Percentiles rank a stretch among this genome's conserved stretches.
phyloP scores from a whole-genome alignment of 2,329 filamentous ascomycete genomes.

The Boeremia exigua region DNA sequence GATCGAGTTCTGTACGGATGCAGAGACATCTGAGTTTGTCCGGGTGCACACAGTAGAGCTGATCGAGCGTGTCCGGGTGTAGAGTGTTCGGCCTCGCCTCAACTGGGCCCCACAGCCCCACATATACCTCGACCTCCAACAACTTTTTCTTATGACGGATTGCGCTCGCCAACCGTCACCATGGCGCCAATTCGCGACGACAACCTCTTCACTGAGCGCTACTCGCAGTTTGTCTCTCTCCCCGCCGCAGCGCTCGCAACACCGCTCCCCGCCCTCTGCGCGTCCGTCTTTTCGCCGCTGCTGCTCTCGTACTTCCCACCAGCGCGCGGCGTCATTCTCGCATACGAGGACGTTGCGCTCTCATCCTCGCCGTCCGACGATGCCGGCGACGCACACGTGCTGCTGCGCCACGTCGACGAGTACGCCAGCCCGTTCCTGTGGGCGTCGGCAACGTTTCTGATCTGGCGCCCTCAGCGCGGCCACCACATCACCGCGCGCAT shows the following conservation, averaged over 20 bases:
- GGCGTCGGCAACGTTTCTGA: conserved; percentile 83
- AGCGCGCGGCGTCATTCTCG: conserved; percentile 75
- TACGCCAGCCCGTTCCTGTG: conserved; percentile 87
- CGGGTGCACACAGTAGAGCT: too few relatives aligned
- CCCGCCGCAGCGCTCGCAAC: conserved; percentile 73
- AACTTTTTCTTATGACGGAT: conserved; percentile 33
- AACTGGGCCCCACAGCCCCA: not conserved
- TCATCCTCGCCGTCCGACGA: conserved; percentile 58
- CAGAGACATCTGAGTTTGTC: too few relatives aligned
- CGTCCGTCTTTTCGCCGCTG: conserved; percentile 76
- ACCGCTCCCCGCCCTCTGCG: conserved; percentile 72
- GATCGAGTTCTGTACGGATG: too few relatives aligned
- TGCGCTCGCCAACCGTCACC: conserved; percentile 7
- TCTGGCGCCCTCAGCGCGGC: conserved; percentile 79
- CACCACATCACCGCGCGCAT: conserved; percentile 79
- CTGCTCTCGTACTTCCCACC: conserved; percentile 78
- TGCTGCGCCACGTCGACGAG: conserved; percentile 59
- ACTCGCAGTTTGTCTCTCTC: conserved; percentile 80
- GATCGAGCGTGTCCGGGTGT: too few relatives aligned
- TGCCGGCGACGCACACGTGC: not conserved
- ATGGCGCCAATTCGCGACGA: conserved; percentile 35
- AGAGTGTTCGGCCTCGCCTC: too few relatives aligned
- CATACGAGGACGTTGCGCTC: conserved; percentile 72
- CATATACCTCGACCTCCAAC: conserved; percentile 21
- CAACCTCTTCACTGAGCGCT: conserved; percentile 77